phyloP scores from a whole-genome alignment of 306 rosid species.

The Corylus avellana region DNA sequence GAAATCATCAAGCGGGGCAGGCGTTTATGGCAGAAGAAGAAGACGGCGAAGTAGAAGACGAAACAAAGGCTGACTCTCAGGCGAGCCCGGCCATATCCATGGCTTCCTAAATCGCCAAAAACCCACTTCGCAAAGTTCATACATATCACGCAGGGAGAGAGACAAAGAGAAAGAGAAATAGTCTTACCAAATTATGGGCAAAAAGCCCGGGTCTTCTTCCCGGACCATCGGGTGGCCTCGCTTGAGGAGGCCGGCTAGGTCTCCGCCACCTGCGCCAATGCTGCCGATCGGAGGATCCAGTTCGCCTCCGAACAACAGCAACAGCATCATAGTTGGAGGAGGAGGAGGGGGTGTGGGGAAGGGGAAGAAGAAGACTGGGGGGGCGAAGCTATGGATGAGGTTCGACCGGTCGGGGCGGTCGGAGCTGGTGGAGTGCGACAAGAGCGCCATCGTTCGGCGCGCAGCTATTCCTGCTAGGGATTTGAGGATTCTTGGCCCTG shows the following conservation, averaged over 20 bases:
- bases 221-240: slow-evolving; percentile 67
- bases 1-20: not conserved
- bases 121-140: not conserved
- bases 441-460: slow-evolving; percentile 70
- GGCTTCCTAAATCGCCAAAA: not conserved
- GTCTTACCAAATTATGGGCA: slow-evolving; percentile 45
- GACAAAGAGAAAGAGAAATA: too few relatives aligned
- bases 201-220: slow-evolving; percentile 63
- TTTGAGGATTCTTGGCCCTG: slow-evolving; percentile 86
- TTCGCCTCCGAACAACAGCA: slow-evolving; percentile 32
- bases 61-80: not conserved
- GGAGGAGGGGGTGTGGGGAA: slow-evolving; percentile 36
- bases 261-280: not conserved
- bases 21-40: not conserved
- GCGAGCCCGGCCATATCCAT: not conserved
- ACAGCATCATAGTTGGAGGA: slow-evolving; percentile 1
- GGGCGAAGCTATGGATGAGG: slow-evolving; percentile 91
- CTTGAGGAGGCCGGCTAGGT: slow-evolving; percentile 37
- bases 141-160: not conserved
- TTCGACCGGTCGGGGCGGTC: slow-evolving; percentile 69
- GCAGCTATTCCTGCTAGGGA: slow-evolving; percentile 86
- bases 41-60: not conserved
- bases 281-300: slow-evolving; percentile 4
- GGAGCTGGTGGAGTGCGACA: slow-evolving; percentile 85
- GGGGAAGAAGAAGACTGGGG: slow-evolving; percentile 83